A percentile compares a stretch with the other conserved stretches of the same genome.
phyloP scores from a whole-genome alignment of 768 basidiomycete species.

The Pseudohyphozyma bogoriensis region DNA sequence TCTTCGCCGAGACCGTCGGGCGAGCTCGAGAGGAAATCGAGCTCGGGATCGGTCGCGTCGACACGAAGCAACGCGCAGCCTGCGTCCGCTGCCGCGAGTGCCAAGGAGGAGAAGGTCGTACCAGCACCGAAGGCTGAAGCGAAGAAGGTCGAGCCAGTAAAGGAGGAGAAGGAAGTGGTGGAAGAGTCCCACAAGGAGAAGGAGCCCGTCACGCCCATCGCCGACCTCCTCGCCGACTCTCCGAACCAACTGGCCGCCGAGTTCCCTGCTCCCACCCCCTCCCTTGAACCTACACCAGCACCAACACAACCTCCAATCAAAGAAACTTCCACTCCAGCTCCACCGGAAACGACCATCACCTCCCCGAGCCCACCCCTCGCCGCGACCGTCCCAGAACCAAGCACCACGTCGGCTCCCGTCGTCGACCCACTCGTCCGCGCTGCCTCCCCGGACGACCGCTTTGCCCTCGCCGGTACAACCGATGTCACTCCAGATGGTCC shows the following conservation, averaged over 20 bases:
- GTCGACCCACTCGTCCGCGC: not conserved
- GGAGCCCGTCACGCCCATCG: not conserved
- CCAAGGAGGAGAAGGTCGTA: not conserved
- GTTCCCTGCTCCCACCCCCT: not conserved
- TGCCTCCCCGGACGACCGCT: not conserved
- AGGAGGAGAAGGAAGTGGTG: not conserved
- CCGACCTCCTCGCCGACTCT: not conserved
- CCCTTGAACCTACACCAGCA: not conserved
- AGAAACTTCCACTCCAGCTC: too few species aligned
- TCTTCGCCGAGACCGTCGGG: not conserved
- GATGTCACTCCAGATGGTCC: not conserved
- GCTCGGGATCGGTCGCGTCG: not conserved
- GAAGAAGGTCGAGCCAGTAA: not conserved
- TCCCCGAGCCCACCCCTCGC: too few species aligned
- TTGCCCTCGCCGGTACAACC: not conserved
- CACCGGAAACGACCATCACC: too few species aligned
- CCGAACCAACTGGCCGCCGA: not conserved
- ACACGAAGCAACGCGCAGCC: not conserved
- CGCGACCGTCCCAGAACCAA: too few species aligned
- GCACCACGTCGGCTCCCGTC: too few species aligned
- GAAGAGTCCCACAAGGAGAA: not conserved
- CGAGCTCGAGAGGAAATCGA: not conserved
- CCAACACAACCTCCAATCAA: not conserved
- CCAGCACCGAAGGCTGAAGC: not conserved
- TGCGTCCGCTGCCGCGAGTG: too few species aligned